Evolutionary conservation across 305 asterid genomes (phyloP), one percentile per base, ranked within the genome.

Genomic region (Plantago rigida): DNA sequence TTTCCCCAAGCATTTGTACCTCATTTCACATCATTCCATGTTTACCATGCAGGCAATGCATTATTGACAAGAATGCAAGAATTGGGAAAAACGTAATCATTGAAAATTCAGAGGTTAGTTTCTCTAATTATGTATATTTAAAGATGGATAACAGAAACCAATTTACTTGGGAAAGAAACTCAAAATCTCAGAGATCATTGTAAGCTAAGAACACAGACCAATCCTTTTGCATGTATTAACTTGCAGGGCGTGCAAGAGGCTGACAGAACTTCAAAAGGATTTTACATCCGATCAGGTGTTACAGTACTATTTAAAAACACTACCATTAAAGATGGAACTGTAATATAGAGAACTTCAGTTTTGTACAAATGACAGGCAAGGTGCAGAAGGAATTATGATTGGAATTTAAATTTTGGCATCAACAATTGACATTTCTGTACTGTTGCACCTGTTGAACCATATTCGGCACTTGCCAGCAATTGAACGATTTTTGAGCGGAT

Each of bases 241-340:
- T 76, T 82, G 74, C 83, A 90, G 97, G 95, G 94, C 13, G 69
- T 87, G 68, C 95, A 87, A 75, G 97, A 90, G 75, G 97, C 96
- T 13, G 97, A 90, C 58, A 82, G 97, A 84, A 69, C 95, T 45
- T 78, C 85, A 29, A 95, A 90, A 34, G 97, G 97, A 71, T 85
- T 87, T 73, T 84, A 83, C 84, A 87, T 90, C 73, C 80, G 95
- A 66, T 87, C 97, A 29, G 94, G 95, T 22, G 77, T 90, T 56
- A 79, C 95, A 61, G 78, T 90, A 63, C 73, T 76, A 73, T 57
- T 77, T 69, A 90, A 79, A 73, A 87, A 90, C 75, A 73, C 92
- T 28, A 84, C 79, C 4, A 84, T 90, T 64, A 79, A 83, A 76
- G 97, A 87, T 74, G 97, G 95, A 62, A 59, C 77, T 39, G 92